Evolutionary conservation across 108 stramenopile species (phyloP).

Genomic region (Fistulifera pelliculosa): DNA sequence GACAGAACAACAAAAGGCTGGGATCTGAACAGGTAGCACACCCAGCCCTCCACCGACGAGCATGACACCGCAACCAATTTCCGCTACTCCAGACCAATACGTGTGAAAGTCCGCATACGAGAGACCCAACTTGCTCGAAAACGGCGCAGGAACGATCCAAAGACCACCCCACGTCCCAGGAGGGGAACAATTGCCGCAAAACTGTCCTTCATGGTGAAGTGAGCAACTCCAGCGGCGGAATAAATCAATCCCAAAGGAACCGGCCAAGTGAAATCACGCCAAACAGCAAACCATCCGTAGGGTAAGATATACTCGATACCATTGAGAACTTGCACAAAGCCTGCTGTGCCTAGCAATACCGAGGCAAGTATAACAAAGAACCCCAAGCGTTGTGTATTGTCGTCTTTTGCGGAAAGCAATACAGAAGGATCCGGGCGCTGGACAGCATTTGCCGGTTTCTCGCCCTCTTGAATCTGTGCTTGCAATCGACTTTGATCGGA

Average conservation of each 20-base stretch:
- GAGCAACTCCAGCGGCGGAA: slow-evolving; percentile 61
- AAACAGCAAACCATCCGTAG: slow-evolving; percentile 42
- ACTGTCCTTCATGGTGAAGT: slow-evolving; percentile 62
- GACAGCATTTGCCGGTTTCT: not conserved
- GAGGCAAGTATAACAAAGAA: slow-evolving; percentile 31
- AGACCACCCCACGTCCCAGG: slow-evolving; percentile 81
- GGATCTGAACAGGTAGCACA: slow-evolving; percentile 34
- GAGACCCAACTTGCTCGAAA: slow-evolving; percentile 45
- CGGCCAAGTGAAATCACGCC: slow-evolving; percentile 63
- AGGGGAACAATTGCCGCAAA: slow-evolving; percentile 77
- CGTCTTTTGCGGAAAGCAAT: slow-evolving; percentile 44
- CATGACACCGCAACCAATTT: slow-evolving; percentile 23
- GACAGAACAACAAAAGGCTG: slow-evolving; percentile 45
- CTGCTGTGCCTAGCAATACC: slow-evolving; percentile 36
- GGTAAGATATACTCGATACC: slow-evolving; percentile 39
- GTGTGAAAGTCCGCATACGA: slow-evolving; percentile 75
- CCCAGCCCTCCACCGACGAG: slow-evolving; percentile 47
- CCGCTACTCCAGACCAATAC: slow-evolving; percentile 76
- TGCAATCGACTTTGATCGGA: too few species aligned
- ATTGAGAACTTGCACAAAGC: slow-evolving; percentile 30
- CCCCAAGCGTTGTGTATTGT: slow-evolving; percentile 29
- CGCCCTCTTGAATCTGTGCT: not conserved
- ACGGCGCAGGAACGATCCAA: slow-evolving; percentile 73
- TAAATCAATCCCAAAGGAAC: slow-evolving; percentile 62
- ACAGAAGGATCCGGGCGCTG: slow-evolving; percentile 62